Base-by-base conservation (phyloP, 352 stramenopile genomes). In the Pythium periplocum region DNA sequence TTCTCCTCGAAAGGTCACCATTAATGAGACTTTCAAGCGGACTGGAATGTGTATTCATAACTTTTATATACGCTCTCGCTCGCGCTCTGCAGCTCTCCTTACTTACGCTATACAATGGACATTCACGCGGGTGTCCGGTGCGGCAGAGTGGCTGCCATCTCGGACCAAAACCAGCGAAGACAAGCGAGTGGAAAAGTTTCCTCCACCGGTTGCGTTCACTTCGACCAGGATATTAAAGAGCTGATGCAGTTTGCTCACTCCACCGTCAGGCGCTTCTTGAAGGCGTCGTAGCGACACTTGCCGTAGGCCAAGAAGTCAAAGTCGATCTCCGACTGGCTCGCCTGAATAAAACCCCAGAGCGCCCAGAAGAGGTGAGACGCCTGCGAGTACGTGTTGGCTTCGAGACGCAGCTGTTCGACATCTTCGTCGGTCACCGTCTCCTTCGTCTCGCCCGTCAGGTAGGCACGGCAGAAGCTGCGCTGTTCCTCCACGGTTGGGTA, bases 251-350 rank as follows among this genome's bases (percentile, higher is more conserved):
- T 26, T 26, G 38, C 38, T 42, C 12, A 42, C 45, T 68, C 63
- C 41, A 83, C 46, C 33, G 79, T 88, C 38, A 78, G 59, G 50
- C 69, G 69, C 12, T 71, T 81, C 61, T 77, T 86, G 62, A 86
- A 93, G 3, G 73, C 78, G 9, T 84, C 63, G 58, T 88, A 86
- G 37, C 80, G 83, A 61, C 78, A 85, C 43, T 74, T 61, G 30
- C 71, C 87, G 64, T 97, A 98, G 4, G 61, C 74, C 30, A 96
- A 30, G 55, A 95, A 98, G 72, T 97, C 88, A 66, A 98, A 98
- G 54, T 97, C 85, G 39, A 97, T 96, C 53, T 73, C 68, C 4
- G 90, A 97, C 62, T 96, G 83, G 32, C 59, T 53, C 8, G 82
- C 83, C 65, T 97, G 92, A 47, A 98, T 91, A 64, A 93, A 84